Evolutionary conservation across 1,139 yeast species (phyloP).

Genomic region (Geotrichum reessii): DNA sequence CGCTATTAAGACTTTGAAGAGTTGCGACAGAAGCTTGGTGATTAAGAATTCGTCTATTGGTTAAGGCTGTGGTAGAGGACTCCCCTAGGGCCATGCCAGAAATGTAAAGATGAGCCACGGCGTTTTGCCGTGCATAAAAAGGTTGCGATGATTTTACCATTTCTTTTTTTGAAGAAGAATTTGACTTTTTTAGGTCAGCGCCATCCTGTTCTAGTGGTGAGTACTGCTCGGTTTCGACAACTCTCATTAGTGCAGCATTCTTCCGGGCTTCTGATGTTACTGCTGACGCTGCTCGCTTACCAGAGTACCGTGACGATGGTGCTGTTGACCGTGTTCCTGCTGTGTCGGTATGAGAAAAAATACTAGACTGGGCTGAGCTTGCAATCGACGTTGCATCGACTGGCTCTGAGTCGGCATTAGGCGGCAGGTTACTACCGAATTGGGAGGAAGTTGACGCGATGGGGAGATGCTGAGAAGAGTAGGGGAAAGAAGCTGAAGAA

Average conservation of each 20-base stretch:
- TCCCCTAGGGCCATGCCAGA: conserved; percentile 7
- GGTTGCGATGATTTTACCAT: not conserved
- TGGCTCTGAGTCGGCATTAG: not conserved
- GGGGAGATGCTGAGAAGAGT: not conserved
- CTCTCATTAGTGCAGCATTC: conserved; percentile 3
- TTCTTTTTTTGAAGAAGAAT: not conserved
- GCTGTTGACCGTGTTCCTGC: conserved; percentile 8
- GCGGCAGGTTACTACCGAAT: not conserved
- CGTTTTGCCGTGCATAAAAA: conserved; percentile 2
- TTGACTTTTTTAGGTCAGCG: not conserved
- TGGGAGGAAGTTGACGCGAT: not conserved
- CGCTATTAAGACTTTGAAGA: not conserved
- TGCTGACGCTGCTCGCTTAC: not conserved
- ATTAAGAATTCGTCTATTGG: not conserved
- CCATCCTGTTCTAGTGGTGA: conserved; percentile 11
- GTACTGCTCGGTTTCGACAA: conserved; percentile 8
- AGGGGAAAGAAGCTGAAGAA: not conserved
- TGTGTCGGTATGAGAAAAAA: conserved; percentile 2
- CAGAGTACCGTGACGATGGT: conserved; percentile 3
- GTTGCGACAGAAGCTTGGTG: not conserved
- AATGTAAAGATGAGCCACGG: conserved; percentile 6
- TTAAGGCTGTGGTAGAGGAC: not conserved
- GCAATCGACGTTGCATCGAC: not conserved
- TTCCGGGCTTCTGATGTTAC: not conserved
- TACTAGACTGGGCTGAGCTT: conserved; percentile 11